Evolutionary conservation across 805 yeast genomes (phyloP), one percentile per base, ranked within the genome.

Genomic region (fission yeast (Schizosaccharomyces pombe)): DNA sequence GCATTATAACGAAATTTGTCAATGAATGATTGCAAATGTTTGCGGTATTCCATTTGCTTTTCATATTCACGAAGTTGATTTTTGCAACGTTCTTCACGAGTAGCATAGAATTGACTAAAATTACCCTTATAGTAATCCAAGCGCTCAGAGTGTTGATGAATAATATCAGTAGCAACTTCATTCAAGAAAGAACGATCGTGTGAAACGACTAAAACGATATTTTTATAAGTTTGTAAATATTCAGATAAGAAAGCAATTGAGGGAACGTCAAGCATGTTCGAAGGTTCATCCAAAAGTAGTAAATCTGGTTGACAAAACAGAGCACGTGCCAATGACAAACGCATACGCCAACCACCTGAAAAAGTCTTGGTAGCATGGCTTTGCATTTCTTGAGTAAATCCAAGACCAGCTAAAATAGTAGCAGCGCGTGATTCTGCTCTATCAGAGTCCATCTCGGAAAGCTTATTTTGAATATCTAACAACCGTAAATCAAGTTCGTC

Each of bases 331-430:
- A 91, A 75, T n/a, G 96, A 84, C 59, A 91, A 75, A 73, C 98
- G 83, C 98, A 91, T 91, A 76, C 98, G 82, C 98, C 98, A 91
- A 79, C 99, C 99, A 77, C 99, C 99, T 54, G 96, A 86, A 67
- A 91, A 91, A 29, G 86, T 75, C 60, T 85, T 89, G 4, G 97
- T 86, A 32, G 95, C 80, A 58, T 73, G 73, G 52, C 72, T 69
- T 67, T 91, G 98, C 4, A 95, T 76, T 62, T 82, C 94, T 58
- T 77, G 76, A 52, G 94, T 79, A 72, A 91, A 91, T 56, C 99
- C 99, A 58, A 91, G 73, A 65, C 99, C 99, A 58, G 68, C 83
- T 58, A 91, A 71, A 57, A 91, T 89, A 9, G 93, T 79, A 1
- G 97, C 96, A 14, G 98, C 99, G 66, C 93, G 78, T 57, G 94